Evolutionary conservation across 2,329 filamentous ascomycete species (phyloP).

Genomic region (Mariannaea elegans): DNA sequence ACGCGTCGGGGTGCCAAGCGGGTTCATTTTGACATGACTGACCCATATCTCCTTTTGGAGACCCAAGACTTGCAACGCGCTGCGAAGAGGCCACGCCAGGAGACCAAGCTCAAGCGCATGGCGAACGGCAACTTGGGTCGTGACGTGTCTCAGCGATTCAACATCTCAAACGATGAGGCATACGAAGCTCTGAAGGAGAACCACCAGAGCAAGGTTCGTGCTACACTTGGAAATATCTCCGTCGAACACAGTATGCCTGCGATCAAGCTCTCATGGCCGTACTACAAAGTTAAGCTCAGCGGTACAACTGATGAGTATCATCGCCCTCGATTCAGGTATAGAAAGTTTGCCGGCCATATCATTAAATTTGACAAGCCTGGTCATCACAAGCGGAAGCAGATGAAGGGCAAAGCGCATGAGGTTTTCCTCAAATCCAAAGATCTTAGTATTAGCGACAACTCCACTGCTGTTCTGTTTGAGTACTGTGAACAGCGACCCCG

Average conservation of each 20-base stretch:
- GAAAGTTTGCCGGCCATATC: constrained; percentile 70
- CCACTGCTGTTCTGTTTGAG: constrained; percentile 86
- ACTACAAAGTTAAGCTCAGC: constrained; percentile 88
- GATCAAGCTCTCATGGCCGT: constrained; percentile 90
- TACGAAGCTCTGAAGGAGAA: constrained; percentile 98
- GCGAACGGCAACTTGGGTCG: constrained; percentile 75
- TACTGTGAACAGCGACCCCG: constrained; percentile 95
- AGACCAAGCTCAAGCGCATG: constrained; percentile 71
- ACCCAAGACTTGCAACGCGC: constrained; percentile 72
- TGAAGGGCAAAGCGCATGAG: constrained; percentile 81
- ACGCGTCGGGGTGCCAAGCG: constrained; percentile 79
- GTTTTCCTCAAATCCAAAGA: constrained; percentile 84
- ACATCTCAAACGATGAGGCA: constrained; percentile 94
- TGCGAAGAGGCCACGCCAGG: constrained; percentile 65
- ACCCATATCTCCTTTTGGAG: constrained; percentile 86
- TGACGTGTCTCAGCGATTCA: constrained; percentile 84
- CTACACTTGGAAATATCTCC: constrained; percentile 88
- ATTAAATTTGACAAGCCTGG: constrained; percentile 78
- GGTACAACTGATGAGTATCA: constrained; percentile 84
- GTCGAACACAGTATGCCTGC: constrained; percentile 96
- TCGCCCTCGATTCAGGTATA: constrained; percentile 79
- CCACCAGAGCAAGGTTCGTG: constrained; percentile 93
- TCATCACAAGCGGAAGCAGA: constrained; percentile 80
- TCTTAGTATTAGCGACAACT: constrained; percentile 88
- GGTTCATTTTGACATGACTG: constrained; percentile 85